phyloP scores from a whole-genome alignment of 2,329 filamentous ascomycete genomes.

The Ophiocordyceps camponoti-saundersi region DNA sequence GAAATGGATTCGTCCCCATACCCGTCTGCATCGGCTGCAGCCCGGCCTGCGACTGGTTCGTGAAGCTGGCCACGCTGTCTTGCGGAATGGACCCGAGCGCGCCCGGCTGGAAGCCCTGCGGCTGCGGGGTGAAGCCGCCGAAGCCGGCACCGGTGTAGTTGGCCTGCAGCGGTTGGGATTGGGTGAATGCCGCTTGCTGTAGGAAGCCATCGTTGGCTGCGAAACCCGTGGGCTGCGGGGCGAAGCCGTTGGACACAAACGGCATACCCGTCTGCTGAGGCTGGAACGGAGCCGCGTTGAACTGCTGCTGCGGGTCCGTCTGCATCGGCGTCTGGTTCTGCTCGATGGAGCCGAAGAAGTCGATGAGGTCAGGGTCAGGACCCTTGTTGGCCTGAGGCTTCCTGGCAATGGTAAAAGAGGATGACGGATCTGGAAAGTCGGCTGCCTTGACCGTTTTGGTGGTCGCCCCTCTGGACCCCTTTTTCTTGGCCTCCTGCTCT shows the following conservation, averaged over 20 bases:
- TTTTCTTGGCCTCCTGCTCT: constrained; percentile 59
- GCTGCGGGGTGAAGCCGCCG: constrained; percentile 61
- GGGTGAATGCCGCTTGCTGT: constrained; percentile 6
- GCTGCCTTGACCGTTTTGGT: constrained; percentile 14
- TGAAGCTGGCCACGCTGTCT: constrained; percentile 33
- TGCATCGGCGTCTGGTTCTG: constrained; percentile 64
- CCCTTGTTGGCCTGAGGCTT: constrained; percentile 39
- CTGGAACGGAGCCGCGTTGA: constrained; percentile 17
- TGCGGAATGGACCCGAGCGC: constrained; percentile 40
- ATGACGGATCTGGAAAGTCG: neutral
- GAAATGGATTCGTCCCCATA: constrained; percentile 72
- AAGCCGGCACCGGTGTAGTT: constrained; percentile 59
- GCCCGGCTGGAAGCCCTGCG: constrained; percentile 38
- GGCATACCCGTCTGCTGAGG: constrained; percentile 19
- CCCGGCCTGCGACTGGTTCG: constrained; percentile 18
- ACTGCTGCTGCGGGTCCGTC: constrained; percentile 19
- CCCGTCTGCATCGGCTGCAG: constrained; percentile 26
- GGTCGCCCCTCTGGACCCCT: constrained; percentile 17
- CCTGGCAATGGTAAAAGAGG: neutral
- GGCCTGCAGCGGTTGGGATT: constrained; percentile 25
- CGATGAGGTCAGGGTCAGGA: constrained; percentile 66
- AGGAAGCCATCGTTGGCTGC: constrained; percentile 15
- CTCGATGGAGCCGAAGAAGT: constrained; percentile 90
- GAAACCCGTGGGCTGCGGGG: constrained; percentile 11
- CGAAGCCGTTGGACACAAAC: constrained; percentile 10